phyloP scores from a whole-genome alignment of 495 filamentous ascomycete species.

The Platismatia glauca region DNA sequence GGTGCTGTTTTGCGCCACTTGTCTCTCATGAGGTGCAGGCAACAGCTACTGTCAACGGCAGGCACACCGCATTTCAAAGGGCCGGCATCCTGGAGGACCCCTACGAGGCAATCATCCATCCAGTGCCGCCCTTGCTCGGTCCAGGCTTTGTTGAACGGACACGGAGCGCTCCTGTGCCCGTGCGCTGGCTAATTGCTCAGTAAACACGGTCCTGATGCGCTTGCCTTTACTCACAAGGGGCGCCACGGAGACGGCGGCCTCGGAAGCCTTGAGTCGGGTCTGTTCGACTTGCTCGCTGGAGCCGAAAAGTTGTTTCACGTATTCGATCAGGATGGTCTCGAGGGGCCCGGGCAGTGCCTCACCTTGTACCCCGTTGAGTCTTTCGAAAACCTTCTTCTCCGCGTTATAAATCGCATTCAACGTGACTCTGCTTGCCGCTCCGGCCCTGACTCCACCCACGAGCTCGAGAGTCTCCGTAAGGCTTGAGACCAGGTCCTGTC shows the following conservation, averaged over 20 bases:
- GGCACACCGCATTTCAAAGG: background rate
- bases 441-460: slow-evolving; percentile 19
- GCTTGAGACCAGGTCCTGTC: background rate
- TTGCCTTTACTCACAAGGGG: slow-evolving; percentile 10
- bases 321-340: slow-evolving; percentile 16
- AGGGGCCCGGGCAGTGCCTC: slow-evolving; percentile 2
- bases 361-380: slow-evolving; percentile 24
- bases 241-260: slow-evolving; percentile 17
- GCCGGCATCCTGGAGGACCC: background rate
- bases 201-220: slow-evolving; percentile 4
- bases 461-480: slow-evolving; percentile 18
- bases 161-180: slow-evolving; percentile 19
- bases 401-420: slow-evolving; percentile 38
- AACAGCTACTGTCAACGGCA: too few relatives aligned
- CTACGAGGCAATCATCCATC: background rate
- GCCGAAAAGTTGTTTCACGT: slow-evolving; percentile 13
- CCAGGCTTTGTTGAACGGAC: slow-evolving; percentile 19
- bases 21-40: too few relatives aligned
- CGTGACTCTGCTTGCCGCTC: slow-evolving; percentile 34
- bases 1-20: too few relatives aligned
- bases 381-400: slow-evolving; percentile 34
- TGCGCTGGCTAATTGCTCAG: slow-evolving; percentile 11
- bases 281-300: slow-evolving; percentile 22
- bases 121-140: slow-evolving; percentile 12
- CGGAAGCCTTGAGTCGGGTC: slow-evolving; percentile 23